phyloP scores from a whole-genome alignment of 2,329 filamentous ascomycete species.

The Aureobasidium namibiae region DNA sequence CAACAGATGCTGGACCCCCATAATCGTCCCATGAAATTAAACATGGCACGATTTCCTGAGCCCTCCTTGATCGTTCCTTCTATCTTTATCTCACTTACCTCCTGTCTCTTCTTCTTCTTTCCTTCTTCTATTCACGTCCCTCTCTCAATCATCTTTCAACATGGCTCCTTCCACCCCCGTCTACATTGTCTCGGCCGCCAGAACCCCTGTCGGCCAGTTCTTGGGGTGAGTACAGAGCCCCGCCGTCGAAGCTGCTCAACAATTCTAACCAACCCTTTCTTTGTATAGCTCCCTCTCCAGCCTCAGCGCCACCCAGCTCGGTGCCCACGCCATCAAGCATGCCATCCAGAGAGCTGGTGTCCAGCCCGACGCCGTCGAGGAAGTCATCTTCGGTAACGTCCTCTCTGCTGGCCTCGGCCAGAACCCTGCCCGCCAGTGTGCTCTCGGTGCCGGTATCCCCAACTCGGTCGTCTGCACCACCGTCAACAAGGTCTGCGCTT shows the following conservation, averaged over 20 bases:
- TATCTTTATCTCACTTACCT: neutral
- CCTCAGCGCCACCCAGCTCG: conserved; percentile 77
- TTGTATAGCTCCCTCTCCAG: conserved; percentile 70
- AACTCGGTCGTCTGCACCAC: conserved; percentile 79
- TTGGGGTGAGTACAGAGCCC: conserved; percentile 58
- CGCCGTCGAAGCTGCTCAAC: neutral
- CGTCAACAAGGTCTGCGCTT: conserved; percentile 98
- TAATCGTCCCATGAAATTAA: conserved; percentile 6
- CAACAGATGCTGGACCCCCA: neutral
- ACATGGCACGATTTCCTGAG: conserved; percentile 11
- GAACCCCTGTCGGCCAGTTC: conserved; percentile 91
- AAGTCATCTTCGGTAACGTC: conserved; percentile 98
- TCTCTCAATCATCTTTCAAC: conserved; percentile 11
- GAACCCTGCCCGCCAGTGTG: conserved; percentile 91
- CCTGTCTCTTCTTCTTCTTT: neutral
- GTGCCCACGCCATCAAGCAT: conserved; percentile 83
- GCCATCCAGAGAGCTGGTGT: conserved; percentile 82
- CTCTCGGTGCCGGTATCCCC: conserved; percentile 76
- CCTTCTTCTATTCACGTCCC: neutral
- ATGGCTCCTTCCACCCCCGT: conserved; percentile 81
- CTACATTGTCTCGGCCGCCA: conserved; percentile 87
- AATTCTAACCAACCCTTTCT: conserved; percentile 17
- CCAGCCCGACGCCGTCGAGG: conserved; percentile 83
- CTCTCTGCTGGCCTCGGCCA: conserved; percentile 92
- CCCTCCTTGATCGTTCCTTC: neutral